A percentile compares a stretch with the other conserved stretches of the same genome.
These are phyloP conservation scores for Straminergon stramineum DNA, from an alignment of 225 moss, liverwort and hornwort genomes.

Conservation along the genomic window DNA sequence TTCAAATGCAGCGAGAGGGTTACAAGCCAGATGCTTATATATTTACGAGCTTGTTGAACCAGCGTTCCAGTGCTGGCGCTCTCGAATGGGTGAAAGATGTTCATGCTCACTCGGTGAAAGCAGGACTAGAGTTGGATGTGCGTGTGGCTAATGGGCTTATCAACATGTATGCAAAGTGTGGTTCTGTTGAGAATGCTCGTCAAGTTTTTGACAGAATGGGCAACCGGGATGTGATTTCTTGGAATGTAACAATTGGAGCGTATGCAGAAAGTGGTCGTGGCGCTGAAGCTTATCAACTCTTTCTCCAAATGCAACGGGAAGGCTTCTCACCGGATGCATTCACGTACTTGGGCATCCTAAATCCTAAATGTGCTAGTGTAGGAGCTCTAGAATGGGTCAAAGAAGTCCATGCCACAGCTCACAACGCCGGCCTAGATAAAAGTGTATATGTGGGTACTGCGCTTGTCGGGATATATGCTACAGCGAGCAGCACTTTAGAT, in stretches of 20 bases:
- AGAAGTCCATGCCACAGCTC: not conserved
- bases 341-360: not conserved
- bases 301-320: not conserved
- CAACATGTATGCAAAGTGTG: not conserved
- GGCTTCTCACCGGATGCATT: not conserved
- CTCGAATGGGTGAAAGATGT: not conserved
- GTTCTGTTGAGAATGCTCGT: not conserved
- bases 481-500: not conserved
- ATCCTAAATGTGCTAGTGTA: not conserved
- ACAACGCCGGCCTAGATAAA: not conserved
- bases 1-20: not conserved
- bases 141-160: not conserved
- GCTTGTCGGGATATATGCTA: not conserved
- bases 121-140: not conserved
- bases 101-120: not conserved
- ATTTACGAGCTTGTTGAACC: not conserved
- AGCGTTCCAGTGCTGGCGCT: not conserved
- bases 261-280: not conserved
- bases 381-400: not conserved
- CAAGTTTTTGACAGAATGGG: not conserved
- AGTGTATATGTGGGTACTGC: not conserved
- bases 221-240: not conserved
- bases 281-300: not conserved
- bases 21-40: not conserved
- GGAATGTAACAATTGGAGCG: not conserved